These are phyloP conservation scores for Vaccinium myrtillus DNA, from an alignment of 148 eudicot species.

Conservation along the genomic window DNA sequence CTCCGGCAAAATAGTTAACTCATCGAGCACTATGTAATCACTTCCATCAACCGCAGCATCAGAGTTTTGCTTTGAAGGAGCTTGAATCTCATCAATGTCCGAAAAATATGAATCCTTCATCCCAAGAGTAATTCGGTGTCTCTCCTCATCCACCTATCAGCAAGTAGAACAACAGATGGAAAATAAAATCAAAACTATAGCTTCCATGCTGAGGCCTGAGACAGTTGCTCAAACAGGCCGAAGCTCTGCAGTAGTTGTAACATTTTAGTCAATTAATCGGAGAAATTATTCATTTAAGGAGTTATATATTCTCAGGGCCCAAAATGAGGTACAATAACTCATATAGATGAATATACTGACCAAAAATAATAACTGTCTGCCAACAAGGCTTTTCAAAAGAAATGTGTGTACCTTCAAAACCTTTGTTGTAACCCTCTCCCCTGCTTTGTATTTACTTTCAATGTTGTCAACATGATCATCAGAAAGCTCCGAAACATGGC, in stretches of 20 bases:
- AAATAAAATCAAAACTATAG: conserved; percentile 15
- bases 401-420: conserved; percentile 55
- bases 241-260: neutral
- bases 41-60: conserved; percentile 25
- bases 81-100: conserved; percentile 28
- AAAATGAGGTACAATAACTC: neutral
- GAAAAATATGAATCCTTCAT: conserved; percentile 70
- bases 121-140: conserved; percentile 75
- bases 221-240: neutral
- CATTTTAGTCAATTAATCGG: neutral
- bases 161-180: conserved; percentile 11
- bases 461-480: conserved; percentile 59
- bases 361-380: neutral
- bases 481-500: conserved; percentile 90
- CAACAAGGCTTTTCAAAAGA: neutral
- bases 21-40: conserved; percentile 25
- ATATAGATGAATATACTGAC: neutral
- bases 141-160: conserved; percentile 69
- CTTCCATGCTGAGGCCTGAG: neutral
- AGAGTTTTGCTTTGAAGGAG: conserved; percentile 27
- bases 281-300: neutral
- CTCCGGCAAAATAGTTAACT: conserved; percentile 11
- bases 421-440: conserved; percentile 69
- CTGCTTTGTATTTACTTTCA: conserved; percentile 59
- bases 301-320: neutral